Base-by-base conservation (phyloP, 1,139 yeast genomes). In the Diutina rugosa region DNA sequence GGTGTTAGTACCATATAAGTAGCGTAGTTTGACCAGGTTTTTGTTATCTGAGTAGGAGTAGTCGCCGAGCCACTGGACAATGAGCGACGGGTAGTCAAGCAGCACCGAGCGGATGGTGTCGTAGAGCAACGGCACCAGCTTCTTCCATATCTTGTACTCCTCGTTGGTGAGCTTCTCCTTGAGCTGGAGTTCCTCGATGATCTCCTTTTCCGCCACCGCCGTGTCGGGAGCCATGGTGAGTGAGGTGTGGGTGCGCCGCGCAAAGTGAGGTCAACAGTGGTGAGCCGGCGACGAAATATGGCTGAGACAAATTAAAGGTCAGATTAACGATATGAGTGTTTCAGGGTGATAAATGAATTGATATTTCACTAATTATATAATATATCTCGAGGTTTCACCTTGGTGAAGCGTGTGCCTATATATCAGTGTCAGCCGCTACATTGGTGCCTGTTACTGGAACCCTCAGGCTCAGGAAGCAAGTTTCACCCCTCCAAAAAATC, bases 71-170 rank as follows among this genome's bases (percentile, higher is more conserved):
- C 84, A 78, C 58, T 77, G 75, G 38, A 80, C 72, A 0, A 82
- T 69, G 69, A 70, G 73, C 57, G 79, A 73, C 26, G 93, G 91
- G 73, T 80, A 79, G 54, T 84, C 83, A 55, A 84, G 72, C 26
- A 88, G 81, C 60, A 81, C 76, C 44, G 95, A 81, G 60, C 89
- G 81, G 63, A 90, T 79, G 60, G 88, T 74, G 68, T 89, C 89
- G 71, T 93, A 93, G 56, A 93, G 73, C 62, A 90, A 78, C 16
- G 96, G 97, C n/a, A 93, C 87, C 12, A 96, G 85, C 67, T 93
- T 93, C 69, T 91, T 91, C 99, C 99, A 93, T 58, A 88, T 87
- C 65, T 90, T 88, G 75, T 84, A 90, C 69, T 89, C 96, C 67
- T 81, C 85, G 61, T 81, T 81, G 59, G 74, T 71, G 28, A 80